A percentile compares a stretch with the other conserved stretches of the same genome.
Evolutionary conservation across 2,329 filamentous ascomycete species (phyloP).

Genomic region (Tetracladium maxilliforme): DNA sequence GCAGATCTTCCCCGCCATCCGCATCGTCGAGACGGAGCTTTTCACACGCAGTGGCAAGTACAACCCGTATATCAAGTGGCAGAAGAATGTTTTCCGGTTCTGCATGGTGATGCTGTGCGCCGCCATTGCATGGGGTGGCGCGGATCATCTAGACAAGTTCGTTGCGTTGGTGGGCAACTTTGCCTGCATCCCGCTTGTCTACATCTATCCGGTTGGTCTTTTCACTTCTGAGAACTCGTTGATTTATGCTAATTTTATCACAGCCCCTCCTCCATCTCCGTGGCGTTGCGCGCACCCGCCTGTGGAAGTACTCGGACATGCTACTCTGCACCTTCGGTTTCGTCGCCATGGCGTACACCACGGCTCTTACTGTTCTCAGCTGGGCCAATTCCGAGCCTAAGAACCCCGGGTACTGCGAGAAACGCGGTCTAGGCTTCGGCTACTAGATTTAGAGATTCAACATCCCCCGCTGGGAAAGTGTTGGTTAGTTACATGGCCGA

Average conservation of each 20-base stretch:
- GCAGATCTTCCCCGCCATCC: conserved; percentile 94
- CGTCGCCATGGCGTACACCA: conserved; percentile 85
- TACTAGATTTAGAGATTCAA: no score
- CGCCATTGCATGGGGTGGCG: conserved; percentile 79
- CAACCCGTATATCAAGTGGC: conserved; percentile 98
- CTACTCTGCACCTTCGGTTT: conserved; percentile 68
- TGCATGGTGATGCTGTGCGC: conserved; percentile 80
- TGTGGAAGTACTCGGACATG: conserved; percentile 60
- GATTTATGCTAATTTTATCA: conserved; percentile 4
- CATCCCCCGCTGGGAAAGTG: no score
- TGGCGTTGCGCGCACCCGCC: conserved; percentile 55
- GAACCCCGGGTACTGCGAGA: conserved; percentile 49
- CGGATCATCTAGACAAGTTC: conserved; percentile 91
- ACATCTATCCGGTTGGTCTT: conserved; percentile 82
- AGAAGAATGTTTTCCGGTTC: conserved; percentile 96
- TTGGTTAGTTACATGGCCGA: no score
- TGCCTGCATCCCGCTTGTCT: conserved; percentile 91
- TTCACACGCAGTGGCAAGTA: conserved; percentile 95
- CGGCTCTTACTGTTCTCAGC: conserved; percentile 68
- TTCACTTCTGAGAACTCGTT: conserved; percentile 1
- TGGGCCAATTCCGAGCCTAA: conserved; percentile 49
- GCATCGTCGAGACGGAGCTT: conserved; percentile 86
- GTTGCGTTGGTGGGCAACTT: conserved; percentile 94
- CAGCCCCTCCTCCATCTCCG: conserved; percentile 83
- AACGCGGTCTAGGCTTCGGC: background rate